phyloP scores from a whole-genome alignment of 2,329 filamentous ascomycete species.

The Juglanconis juglandina region DNA sequence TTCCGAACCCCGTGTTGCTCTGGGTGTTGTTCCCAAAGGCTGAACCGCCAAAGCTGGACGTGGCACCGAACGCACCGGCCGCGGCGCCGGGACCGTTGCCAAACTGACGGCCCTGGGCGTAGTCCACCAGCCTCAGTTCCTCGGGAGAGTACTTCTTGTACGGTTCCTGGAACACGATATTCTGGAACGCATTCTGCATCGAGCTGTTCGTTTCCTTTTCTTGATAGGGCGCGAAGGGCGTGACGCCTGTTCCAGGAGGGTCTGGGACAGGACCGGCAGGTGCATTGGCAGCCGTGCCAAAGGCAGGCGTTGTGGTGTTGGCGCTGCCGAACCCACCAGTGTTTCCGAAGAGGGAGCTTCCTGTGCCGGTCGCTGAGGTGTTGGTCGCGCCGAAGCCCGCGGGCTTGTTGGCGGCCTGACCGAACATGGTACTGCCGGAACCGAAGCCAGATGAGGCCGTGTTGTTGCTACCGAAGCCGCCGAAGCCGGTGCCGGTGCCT shows the following conservation, averaged over 20 bases:
- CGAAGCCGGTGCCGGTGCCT: constrained; percentile 35
- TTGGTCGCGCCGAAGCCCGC: constrained; percentile 39
- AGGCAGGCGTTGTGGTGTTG: constrained; percentile 35
- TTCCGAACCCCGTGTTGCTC: constrained; percentile 34
- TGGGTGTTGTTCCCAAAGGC: constrained; percentile 44
- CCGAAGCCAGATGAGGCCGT: constrained; percentile 30
- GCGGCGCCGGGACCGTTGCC: constrained; percentile 85
- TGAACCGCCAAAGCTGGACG: constrained; percentile 44
- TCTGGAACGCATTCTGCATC: constrained; percentile 67
- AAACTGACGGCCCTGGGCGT: constrained; percentile 77
- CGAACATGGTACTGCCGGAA: constrained; percentile 49
- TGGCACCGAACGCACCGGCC: constrained; percentile 77
- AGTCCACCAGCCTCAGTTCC: constrained; percentile 79
- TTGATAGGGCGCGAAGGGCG: constrained; percentile 64
- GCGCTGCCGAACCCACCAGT: constrained; percentile 36
- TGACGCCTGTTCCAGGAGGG: constrained; percentile 65
- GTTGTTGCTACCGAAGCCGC: constrained; percentile 38
- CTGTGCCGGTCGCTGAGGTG: constrained; percentile 33
- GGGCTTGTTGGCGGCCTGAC: constrained; percentile 42
- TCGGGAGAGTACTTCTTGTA: constrained; percentile 92
- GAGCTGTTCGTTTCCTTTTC: constrained; percentile 69
- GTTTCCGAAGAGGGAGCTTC: constrained; percentile 46
- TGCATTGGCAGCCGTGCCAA: constrained; percentile 42
- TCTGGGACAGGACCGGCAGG: constrained; percentile 52
- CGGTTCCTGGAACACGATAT: constrained; percentile 71